phyloP scores from a whole-genome alignment of 108 stramenopile species.

The Nitzschia inconspicua region DNA sequence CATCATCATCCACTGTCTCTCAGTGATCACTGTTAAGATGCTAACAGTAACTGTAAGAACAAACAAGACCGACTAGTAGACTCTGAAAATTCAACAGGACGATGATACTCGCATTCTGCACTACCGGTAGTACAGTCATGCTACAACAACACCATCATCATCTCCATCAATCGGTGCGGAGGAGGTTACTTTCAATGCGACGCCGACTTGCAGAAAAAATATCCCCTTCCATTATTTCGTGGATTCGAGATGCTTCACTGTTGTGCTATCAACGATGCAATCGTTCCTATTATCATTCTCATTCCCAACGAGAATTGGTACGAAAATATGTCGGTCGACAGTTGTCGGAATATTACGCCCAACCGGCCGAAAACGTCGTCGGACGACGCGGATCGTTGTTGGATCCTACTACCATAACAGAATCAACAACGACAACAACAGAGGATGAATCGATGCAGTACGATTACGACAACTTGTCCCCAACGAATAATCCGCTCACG shows the following conservation, averaged over 20 bases:
- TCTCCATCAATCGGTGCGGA: neutral
- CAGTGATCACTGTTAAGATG: no score
- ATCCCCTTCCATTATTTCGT: no score
- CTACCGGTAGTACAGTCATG: neutral
- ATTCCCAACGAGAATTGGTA: conserved; percentile 14
- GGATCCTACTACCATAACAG: no score
- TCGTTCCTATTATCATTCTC: neutral
- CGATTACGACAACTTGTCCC: conserved; percentile 15
- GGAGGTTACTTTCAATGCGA: neutral
- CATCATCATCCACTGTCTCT: no score
- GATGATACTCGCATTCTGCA: no score
- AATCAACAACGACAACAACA: no score
- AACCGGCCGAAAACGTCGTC: conserved; percentile 47
- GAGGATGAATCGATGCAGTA: no score
- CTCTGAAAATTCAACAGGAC: no score
- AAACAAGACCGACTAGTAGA: no score
- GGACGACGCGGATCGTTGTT: conserved; percentile 10
- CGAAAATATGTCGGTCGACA: conserved; percentile 29
- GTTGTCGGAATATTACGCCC: conserved; percentile 46
- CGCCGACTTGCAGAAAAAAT: no score
- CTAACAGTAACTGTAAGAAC: no score
- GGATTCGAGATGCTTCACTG: neutral
- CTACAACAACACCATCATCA: neutral
- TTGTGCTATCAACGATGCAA: neutral
- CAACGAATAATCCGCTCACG: conserved; percentile 25